Conservation (phyloP, 805 yeast genomes). For the Ogataea polymorpha region DNA sequence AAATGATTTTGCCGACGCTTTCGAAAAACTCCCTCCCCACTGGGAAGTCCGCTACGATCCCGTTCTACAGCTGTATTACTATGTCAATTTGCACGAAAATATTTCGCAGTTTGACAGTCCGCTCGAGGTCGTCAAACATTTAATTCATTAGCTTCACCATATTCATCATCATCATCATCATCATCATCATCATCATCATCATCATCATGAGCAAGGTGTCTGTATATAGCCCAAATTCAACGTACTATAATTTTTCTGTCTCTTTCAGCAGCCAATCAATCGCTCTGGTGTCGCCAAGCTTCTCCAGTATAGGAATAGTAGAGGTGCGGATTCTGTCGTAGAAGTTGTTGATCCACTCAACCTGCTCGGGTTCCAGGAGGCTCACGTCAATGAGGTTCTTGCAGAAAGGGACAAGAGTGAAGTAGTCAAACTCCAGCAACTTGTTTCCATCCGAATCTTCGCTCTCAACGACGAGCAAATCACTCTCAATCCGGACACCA, state of each 20-base stretch:
- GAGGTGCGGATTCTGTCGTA: constrained; percentile 56
- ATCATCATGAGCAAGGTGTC: neutral
- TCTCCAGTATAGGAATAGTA: constrained; percentile 49
- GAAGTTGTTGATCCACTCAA: constrained; percentile 63
- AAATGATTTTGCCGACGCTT: constrained; percentile 3
- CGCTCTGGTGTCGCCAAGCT: constrained; percentile 54
- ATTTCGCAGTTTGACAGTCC: constrained; percentile 44
- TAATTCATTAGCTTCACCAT: neutral
- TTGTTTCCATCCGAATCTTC: constrained; percentile 39
- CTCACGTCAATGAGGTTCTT: constrained; percentile 61
- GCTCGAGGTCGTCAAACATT: constrained; percentile 35
- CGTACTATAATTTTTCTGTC: constrained; percentile 37
- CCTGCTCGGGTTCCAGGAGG: constrained; percentile 60
- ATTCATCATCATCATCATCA: neutral
- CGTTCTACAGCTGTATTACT: constrained; percentile 39
- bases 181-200: neutral
- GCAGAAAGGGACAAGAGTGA: constrained; percentile 85
- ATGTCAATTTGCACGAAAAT: constrained; percentile 34
- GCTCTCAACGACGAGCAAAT: constrained; percentile 54
- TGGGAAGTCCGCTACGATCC: constrained; percentile 40
- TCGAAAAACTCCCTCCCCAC: constrained; percentile 25
- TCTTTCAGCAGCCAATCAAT: constrained; percentile 71
- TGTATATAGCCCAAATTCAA: constrained; percentile 1
- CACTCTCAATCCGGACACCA: constrained; percentile 89
- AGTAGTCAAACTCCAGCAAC: constrained; percentile 73